Base-by-base conservation (phyloP, 768 basidiomycete genomes). In the Kondoa malvinella region DNA sequence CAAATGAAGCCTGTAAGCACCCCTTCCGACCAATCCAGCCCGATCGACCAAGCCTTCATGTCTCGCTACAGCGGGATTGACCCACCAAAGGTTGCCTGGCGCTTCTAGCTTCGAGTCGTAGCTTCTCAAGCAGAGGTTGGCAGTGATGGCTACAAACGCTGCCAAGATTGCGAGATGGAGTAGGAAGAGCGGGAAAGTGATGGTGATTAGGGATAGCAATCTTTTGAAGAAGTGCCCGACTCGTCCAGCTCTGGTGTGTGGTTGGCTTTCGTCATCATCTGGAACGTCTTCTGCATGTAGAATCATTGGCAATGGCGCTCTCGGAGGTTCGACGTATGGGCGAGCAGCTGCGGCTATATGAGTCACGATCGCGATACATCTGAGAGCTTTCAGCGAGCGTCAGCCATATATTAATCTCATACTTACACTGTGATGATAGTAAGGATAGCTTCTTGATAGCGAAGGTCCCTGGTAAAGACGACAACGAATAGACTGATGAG, bases 171-270 rank as follows among this genome's bases (percentile, higher is more conserved):
- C 61, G 14, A 63, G 32, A 33, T 63, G 61, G 27, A 63, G 16
- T 21, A 63, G 33, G 30, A 63, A 63, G 61, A 63, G 61, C 27
- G 61, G 61, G 33, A 63, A 63, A 32, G 61, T 63, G 61, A 63
- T 63, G 27, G 32, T 34, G 29, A 34, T 27, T 16, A 63, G 61
- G 2, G 61, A 63, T 2, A 63, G 61, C 8, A 63, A 34, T 16
- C 29, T 30, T 16, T 27, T 29, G 61, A 63, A 32, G 27, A 27
- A 27, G 61, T 63, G 30, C 32, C 21, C n/a, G 32, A 34, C 12
- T 33, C 33, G 27, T 14, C 33, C 26, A 27, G 29, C 27, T 17
- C 30, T 14, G 12, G 27, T 15, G 3, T 3, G 3, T 32, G 61
- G 61, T 32, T 63, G 29, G 8, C 8, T 8, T 27, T 30, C n/a